phyloP scores from a whole-genome alignment of 2,329 filamentous ascomycete species.

The Aspergillus uvarum region DNA sequence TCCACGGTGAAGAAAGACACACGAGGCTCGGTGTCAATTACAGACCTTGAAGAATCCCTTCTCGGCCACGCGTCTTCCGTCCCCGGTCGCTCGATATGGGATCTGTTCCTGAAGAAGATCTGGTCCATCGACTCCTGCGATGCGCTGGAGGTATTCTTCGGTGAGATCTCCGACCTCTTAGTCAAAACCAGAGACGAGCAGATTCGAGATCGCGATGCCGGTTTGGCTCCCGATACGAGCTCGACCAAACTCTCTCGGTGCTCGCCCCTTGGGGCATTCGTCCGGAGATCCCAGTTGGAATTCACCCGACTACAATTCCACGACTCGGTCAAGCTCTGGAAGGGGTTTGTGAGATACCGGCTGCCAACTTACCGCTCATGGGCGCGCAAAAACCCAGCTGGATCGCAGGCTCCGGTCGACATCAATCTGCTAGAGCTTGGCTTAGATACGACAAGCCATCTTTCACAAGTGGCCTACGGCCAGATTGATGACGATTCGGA shows the following conservation, averaged over 20 bases:
- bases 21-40: conserved; percentile 39
- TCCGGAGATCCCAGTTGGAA: conserved; percentile 74
- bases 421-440: conserved; percentile 61
- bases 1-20: conserved; percentile 27
- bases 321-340: conserved; percentile 77
- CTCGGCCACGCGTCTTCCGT: conserved; percentile 51
- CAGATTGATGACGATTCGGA: conserved; percentile 44
- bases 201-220: conserved; percentile 55
- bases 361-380: conserved; percentile 67
- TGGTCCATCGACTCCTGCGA: conserved; percentile 85
- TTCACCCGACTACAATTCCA: conserved; percentile 78
- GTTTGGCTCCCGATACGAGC: conserved; percentile 49
- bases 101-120: conserved; percentile 74
- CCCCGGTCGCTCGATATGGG: conserved; percentile 81
- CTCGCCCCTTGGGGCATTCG: conserved; percentile 78
- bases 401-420: conserved; percentile 56
- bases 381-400: conserved; percentile 53
- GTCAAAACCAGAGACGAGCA: conserved; percentile 63
- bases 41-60: conserved; percentile 50
- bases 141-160: conserved; percentile 75
- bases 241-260: conserved; percentile 66
- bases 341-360: conserved; percentile 75
- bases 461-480: conserved; percentile 54
- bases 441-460: conserved; percentile 51
- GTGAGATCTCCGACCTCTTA: conserved; percentile 57